These are phyloP conservation scores for Plantago elongata DNA, from an alignment of 257 asterid genomes.

Conservation along the genomic window DNA sequence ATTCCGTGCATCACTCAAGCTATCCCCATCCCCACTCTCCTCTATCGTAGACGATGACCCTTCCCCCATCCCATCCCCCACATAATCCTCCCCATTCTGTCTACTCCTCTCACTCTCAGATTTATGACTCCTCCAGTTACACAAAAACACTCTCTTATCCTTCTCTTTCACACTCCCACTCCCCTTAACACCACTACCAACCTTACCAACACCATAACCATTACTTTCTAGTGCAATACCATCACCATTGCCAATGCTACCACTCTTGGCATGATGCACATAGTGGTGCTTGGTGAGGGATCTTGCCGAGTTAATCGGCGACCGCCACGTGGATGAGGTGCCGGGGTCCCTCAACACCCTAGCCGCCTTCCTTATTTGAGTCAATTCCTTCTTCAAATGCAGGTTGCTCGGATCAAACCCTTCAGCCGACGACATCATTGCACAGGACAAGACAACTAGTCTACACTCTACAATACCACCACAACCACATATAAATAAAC, in stretches of 20 bases:
- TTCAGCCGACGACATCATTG: slow-evolving; percentile 26
- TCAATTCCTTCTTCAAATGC: slow-evolving; percentile 91
- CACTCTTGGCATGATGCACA: slow-evolving; percentile 48
- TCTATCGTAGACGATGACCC: slow-evolving; percentile 46
- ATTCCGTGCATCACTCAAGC: slow-evolving; percentile 54
- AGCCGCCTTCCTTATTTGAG: slow-evolving; percentile 89
- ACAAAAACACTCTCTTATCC: slow-evolving; percentile 61
- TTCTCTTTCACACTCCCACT: slow-evolving; percentile 30
- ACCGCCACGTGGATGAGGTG: slow-evolving; percentile 82
- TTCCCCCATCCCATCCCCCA: slow-evolving; percentile 35
- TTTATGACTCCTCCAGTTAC: slow-evolving; percentile 80
- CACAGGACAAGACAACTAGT: neutral
- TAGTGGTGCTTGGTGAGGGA: slow-evolving; percentile 65
- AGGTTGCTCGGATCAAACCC: slow-evolving; percentile 78
- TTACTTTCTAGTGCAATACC: neutral
- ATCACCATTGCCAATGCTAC: neutral
- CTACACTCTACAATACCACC: too few relatives aligned
- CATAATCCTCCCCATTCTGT: slow-evolving; percentile 41
- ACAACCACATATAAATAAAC: too few relatives aligned
- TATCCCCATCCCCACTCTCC: slow-evolving; percentile 46
- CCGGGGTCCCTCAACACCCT: slow-evolving; percentile 86
- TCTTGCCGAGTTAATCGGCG: slow-evolving; percentile 69
- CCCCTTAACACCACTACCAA: slow-evolving; percentile 24
- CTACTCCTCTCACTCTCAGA: slow-evolving; percentile 70
- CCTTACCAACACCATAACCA: slow-evolving; percentile 10